Evolutionary conservation across 2,329 filamentous ascomycete genomes (phyloP).

Genomic region (Madurella mycetomatis): DNA sequence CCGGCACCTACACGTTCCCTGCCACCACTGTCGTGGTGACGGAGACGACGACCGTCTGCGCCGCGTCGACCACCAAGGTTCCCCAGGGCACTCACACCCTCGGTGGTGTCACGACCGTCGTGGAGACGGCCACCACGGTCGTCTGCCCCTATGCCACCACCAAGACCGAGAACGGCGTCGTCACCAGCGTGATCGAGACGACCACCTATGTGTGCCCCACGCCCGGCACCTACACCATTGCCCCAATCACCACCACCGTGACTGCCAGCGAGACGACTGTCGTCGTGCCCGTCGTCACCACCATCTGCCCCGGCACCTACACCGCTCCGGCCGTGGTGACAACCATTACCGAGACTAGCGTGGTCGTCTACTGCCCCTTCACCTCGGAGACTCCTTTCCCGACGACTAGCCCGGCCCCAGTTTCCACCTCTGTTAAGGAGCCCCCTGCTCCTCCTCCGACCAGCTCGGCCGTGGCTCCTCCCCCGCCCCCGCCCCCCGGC

Average conservation of each 20-base stretch:
- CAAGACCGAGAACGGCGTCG: constrained; percentile 53
- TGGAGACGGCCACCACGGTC: constrained; percentile 61
- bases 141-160: constrained; percentile 66
- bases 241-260: constrained; percentile 59
- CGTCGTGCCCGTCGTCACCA: constrained; percentile 62
- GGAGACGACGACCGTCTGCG: constrained; percentile 63
- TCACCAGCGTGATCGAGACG: constrained; percentile 62
- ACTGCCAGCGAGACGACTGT: constrained; percentile 48
- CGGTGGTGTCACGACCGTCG: constrained; percentile 69
- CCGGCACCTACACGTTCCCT: constrained; percentile 71
- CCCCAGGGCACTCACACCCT: constrained; percentile 62
- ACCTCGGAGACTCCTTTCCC: constrained; percentile 39
- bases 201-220: constrained; percentile 71
- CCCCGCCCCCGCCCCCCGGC: constrained; percentile 22
- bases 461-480: constrained; percentile 25
- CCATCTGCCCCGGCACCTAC: constrained; percentile 67
- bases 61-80: constrained; percentile 56
- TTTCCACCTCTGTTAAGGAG: constrained; percentile 20
- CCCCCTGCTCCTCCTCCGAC: constrained; percentile 22
- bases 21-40: constrained; percentile 66
- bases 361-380: constrained; percentile 68
- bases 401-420: constrained; percentile 27
- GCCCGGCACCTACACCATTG: constrained; percentile 72
- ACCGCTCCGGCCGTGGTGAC: constrained; percentile 61
- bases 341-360: constrained; percentile 64